Evolutionary conservation across 768 basidiomycete species (phyloP), one percentile per base, ranked within the genome.

Genomic region (Naematelia encephala): DNA sequence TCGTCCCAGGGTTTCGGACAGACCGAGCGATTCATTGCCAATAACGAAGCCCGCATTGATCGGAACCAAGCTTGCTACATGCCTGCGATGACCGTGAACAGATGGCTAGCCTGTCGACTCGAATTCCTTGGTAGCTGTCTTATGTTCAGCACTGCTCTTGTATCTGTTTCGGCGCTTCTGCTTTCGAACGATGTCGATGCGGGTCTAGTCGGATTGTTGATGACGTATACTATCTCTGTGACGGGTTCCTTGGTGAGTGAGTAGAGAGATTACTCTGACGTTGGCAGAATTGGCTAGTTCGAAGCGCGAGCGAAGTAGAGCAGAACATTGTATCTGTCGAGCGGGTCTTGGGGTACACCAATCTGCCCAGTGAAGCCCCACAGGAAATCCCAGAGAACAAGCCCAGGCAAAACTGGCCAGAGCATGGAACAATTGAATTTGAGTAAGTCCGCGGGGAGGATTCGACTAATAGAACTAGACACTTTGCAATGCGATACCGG

Each of bases 51-150:
- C 19, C 84, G 88, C 5, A 81, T 93, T 39, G 91, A 96, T 69
- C 83, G 86, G 23, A 94, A 94, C 69, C 89, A 91, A 68, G 85
- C 90, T 54, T 91, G 82, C 62, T 84, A 82, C 66, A 79, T 87
- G 16, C 84, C 86, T 0, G 86, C 87, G 51, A 86, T 86, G 56
- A 67, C 67, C 22, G 70, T 75, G 50, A 72, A 74, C 57, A 65
- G 78, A 60, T 94, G 90, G 90, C 82, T 93, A 12, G 87, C 88
- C 0, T 82, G 91, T 10, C 82, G 91, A 19, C 80, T 94, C 14
- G 91, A 94, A 65, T 86, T 90, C 60, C 84, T 92, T 14, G 91
- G 91, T 13, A 83, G 86, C 5, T 76, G 85, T 66, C 86, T 93
- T 64, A 90, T 94, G 62, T 80, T 91, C 51, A 80, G 85, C 10